These are phyloP conservation scores for Amanita jacksonii DNA, from an alignment of 768 basidiomycete genomes.

Conservation along the genomic window DNA sequence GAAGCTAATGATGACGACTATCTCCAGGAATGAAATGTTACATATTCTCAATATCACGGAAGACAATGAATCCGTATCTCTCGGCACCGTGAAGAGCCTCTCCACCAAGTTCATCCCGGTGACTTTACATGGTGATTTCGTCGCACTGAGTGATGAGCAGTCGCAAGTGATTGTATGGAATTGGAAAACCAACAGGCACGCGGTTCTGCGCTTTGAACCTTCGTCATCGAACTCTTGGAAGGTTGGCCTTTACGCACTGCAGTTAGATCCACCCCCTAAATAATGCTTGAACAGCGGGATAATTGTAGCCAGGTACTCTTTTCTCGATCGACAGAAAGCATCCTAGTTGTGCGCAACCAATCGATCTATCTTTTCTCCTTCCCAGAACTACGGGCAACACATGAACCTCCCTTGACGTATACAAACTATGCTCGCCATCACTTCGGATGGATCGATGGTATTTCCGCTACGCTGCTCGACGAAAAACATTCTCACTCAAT, in stretches of 20 bases:
- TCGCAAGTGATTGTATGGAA: constrained; percentile 45
- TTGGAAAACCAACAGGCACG: constrained; percentile 39
- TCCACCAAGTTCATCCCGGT: constrained; percentile 36
- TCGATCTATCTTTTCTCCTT: constrained; percentile 47
- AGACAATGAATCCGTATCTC: constrained; percentile 11
- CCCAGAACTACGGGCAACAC: constrained; percentile 25
- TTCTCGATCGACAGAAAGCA: constrained; percentile 21
- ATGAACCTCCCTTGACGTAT: constrained; percentile 18
- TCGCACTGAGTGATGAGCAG: constrained; percentile 46
- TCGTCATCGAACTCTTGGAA: too few relatives aligned
- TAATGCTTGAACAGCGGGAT: constrained; percentile 28
- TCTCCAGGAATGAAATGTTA: constrained; percentile 21
- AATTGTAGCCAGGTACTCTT: constrained; percentile 45
- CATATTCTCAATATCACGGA: constrained; percentile 22
- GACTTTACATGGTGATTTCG: constrained; percentile 37
- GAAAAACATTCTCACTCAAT: constrained; percentile 17
- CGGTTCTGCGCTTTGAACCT: constrained; percentile 36
- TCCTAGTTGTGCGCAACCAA: constrained; percentile 51
- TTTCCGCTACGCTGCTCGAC: constrained; percentile 26
- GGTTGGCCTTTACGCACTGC: too few relatives aligned
- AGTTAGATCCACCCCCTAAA: too few relatives aligned
- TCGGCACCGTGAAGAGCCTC: constrained; percentile 26
- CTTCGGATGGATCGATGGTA: constrained; percentile 63
- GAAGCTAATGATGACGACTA: constrained; percentile 13
- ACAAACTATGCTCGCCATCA: constrained; percentile 33